phyloP scores from a whole-genome alignment of 2,329 filamentous ascomycete species.

The Pseudogymnoascus sp. region DNA sequence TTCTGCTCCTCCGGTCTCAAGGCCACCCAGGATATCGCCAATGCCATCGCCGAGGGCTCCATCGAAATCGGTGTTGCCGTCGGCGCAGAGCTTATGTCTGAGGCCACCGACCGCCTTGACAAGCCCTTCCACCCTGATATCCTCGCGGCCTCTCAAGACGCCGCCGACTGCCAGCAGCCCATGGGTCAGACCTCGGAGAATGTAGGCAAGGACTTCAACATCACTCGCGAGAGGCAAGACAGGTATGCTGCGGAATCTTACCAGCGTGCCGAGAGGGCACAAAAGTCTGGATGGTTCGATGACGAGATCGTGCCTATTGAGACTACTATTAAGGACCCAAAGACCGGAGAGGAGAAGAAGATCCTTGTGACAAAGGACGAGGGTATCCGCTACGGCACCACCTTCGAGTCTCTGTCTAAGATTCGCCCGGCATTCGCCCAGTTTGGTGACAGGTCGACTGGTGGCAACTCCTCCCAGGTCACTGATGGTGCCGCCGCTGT shows the following conservation, averaged over 20 bases:
- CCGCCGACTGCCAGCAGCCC: slow-evolving; percentile 79
- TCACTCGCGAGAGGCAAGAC: slow-evolving; percentile 75
- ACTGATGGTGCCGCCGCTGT: slow-evolving; percentile 90
- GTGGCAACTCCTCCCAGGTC: slow-evolving; percentile 89
- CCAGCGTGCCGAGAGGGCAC: slow-evolving; percentile 76
- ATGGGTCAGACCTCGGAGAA: slow-evolving; percentile 99
- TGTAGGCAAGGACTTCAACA: slow-evolving; percentile 81
- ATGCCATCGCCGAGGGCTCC: slow-evolving; percentile 69
- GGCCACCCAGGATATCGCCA: slow-evolving; percentile 88
- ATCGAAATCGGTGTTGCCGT: slow-evolving; percentile 85
- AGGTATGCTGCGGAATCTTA: slow-evolving; percentile 81
- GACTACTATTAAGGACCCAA: slow-evolving; percentile 73
- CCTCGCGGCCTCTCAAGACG: slow-evolving; percentile 62
- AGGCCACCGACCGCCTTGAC: slow-evolving; percentile 61
- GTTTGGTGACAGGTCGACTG: slow-evolving; percentile 79
- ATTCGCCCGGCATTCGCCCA: slow-evolving; percentile 85
- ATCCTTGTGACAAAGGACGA: slow-evolving; percentile 81
- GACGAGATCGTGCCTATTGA: slow-evolving; percentile 90
- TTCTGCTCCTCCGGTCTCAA: slow-evolving; percentile 98
- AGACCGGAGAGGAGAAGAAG: slow-evolving; percentile 68
- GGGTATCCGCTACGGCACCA: slow-evolving; percentile 85
- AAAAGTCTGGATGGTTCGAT: slow-evolving; percentile 84
- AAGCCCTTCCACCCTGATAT: slow-evolving; percentile 73
- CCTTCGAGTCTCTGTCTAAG: slow-evolving; percentile 72
- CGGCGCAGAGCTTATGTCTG: slow-evolving; percentile 83